phyloP scores from a whole-genome alignment of 345 rosid genomes.

The Capsella bursapastoris region DNA sequence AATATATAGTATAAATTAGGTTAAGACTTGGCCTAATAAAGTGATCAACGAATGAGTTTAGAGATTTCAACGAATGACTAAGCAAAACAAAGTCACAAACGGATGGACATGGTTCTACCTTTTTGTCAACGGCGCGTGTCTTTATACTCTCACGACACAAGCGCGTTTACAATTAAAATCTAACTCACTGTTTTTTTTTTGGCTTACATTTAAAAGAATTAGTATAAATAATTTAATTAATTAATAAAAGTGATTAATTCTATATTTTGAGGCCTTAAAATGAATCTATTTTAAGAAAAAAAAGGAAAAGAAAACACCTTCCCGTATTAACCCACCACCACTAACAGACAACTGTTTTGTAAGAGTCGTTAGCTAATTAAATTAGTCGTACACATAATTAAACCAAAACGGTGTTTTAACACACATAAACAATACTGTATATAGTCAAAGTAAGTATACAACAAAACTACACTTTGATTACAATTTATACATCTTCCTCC shows the following conservation, averaged over 20 bases:
- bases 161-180: slow-evolving; percentile 22
- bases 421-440: not conserved
- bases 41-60: slow-evolving; percentile 30
- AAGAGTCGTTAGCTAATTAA: slow-evolving; percentile 19
- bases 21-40: slow-evolving; percentile 29
- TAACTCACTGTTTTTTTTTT: not conserved
- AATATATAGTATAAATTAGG: not conserved
- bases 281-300: not conserved
- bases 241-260: too few relatives aligned
- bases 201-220: too few relatives aligned
- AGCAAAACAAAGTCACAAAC: not conserved
- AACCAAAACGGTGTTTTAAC: slow-evolving; percentile 12
- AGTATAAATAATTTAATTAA: too few relatives aligned
- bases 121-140: slow-evolving; percentile 40
- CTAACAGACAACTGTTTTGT: slow-evolving; percentile 28
- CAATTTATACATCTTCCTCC: slow-evolving; percentile 18
- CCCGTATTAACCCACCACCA: slow-evolving; percentile 30
- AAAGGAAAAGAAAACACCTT: not conserved
- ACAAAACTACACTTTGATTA: not conserved
- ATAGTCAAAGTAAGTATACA: slow-evolving; percentile 28
- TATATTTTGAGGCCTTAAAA: too few relatives aligned
- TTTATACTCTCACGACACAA: not conserved
- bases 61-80: not conserved
- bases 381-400: slow-evolving; percentile 16
- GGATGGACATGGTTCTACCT: slow-evolving; percentile 32